Evolutionary conservation across 2,329 filamentous ascomycete genomes (phyloP).

Genomic region (Ceratocystis variospora): DNA sequence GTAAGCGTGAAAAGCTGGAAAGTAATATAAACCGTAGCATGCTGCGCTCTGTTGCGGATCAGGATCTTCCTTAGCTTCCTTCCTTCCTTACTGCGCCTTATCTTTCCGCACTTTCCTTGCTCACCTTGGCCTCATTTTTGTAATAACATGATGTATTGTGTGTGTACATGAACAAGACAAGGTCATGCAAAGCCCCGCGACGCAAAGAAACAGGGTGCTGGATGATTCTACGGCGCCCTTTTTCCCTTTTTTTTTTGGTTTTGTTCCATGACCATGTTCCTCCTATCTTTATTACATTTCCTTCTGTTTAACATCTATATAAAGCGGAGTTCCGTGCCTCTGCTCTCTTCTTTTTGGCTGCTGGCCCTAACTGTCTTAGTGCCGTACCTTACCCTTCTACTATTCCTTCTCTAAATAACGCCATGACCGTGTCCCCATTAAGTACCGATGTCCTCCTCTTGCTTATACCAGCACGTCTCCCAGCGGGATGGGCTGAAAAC

Average conservation of each 20-base stretch:
- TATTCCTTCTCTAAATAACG: neutral
- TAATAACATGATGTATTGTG: neutral
- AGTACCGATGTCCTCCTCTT: constrained; percentile 34
- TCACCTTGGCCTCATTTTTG: neutral
- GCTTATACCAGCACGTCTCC: constrained; percentile 26
- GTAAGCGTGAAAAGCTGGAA: neutral
- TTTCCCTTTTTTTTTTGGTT: too few relatives aligned
- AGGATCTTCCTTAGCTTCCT: neutral
- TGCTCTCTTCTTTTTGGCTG: neutral
- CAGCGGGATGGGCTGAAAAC: constrained; percentile 26
- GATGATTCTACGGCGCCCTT: neutral
- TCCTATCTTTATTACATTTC: neutral
- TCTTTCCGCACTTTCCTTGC: neutral
- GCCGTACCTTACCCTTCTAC: neutral
- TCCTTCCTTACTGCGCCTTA: neutral
- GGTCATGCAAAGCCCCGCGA: neutral
- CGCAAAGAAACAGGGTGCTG: neutral
- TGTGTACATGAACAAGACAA: neutral
- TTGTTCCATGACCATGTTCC: neutral
- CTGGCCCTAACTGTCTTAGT: neutral
- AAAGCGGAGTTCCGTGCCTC: too few relatives aligned
- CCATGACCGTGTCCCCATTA: neutral
- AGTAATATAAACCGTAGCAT: too few relatives aligned
- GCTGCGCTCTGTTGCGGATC: too few relatives aligned
- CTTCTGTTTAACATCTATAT: too few relatives aligned